phyloP scores from a whole-genome alignment of 805 yeast species.

The Ascoidea asiatica region DNA sequence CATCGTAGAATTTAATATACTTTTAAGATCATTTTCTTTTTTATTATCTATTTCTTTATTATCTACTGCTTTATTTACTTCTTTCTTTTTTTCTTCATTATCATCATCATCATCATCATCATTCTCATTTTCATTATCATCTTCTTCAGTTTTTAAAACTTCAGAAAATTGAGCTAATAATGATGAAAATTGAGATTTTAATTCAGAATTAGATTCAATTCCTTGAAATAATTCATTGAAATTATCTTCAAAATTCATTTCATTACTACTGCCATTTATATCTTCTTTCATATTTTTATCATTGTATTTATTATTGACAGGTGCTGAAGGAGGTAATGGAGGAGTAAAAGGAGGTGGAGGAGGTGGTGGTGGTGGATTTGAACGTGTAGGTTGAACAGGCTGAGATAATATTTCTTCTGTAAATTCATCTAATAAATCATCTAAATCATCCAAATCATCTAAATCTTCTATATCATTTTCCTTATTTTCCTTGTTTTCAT shows the following conservation, averaged over 20 bases:
- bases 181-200: conserved; percentile 17
- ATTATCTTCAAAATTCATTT: conserved; percentile 4
- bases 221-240: neutral
- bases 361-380: no score
- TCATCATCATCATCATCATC: conserved; percentile 1
- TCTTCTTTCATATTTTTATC: conserved; percentile 24
- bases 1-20: conserved; percentile 69
- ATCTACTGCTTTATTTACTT: conserved; percentile 4
- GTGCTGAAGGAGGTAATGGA: neutral
- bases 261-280: no score
- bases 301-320: conserved; percentile 8
- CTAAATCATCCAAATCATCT: conserved; percentile 64
- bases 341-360: no score
- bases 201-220: conserved; percentile 15
- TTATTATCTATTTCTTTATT: conserved; percentile 4
- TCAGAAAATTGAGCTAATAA: conserved; percentile 15
- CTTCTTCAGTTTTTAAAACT: conserved; percentile 12
- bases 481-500: conserved; percentile 30
- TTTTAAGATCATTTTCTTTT: conserved; percentile 37
- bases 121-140: conserved; percentile 9
- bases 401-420: conserved; percentile 54
- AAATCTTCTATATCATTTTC: no score
- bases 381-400: no score
- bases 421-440: conserved; percentile 76
- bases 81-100: conserved; percentile 14